These are phyloP conservation scores for Jasminum sambac DNA, from an alignment of 257 asterid genomes.

Conservation along the genomic window DNA sequence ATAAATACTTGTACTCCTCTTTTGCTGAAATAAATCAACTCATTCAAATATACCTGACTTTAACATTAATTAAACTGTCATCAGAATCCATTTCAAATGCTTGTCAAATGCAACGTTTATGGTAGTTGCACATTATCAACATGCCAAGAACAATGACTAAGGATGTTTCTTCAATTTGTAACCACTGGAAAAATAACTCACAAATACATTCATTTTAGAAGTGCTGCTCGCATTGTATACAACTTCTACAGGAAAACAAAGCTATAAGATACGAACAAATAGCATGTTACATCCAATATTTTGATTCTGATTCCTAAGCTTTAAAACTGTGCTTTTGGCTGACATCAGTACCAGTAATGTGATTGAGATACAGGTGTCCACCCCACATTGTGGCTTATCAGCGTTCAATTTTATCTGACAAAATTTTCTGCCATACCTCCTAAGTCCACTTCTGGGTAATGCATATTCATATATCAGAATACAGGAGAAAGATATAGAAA, in stretches of 20 bases:
- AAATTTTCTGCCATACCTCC: not conserved
- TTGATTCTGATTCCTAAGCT: not conserved
- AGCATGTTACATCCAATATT: not conserved
- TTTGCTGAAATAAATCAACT: too few species aligned
- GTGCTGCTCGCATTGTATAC: not conserved
- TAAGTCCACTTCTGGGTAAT: not conserved
- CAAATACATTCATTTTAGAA: not conserved
- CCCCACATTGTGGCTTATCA: not conserved
- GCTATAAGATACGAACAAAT: not conserved
- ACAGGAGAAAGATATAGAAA: not conserved
- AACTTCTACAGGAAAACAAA: not conserved
- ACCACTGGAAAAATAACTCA: not conserved
- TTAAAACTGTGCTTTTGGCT: not conserved
- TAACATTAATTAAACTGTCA: conserved; percentile 4
- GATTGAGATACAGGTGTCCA: not conserved
- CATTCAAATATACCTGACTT: too few species aligned
- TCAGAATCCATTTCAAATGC: conserved; percentile 12
- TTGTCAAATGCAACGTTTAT: not conserved
- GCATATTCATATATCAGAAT: not conserved
- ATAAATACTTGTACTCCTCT: too few species aligned
- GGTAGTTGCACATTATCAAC: not conserved
- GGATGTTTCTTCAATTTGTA: not conserved
- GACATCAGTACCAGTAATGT: not conserved
- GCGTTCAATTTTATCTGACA: not conserved
- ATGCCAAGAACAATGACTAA: not conserved